Conservation (phyloP, 2,329 filamentous ascomycete genomes). For the Lasiodiplodia theobromae region DNA sequence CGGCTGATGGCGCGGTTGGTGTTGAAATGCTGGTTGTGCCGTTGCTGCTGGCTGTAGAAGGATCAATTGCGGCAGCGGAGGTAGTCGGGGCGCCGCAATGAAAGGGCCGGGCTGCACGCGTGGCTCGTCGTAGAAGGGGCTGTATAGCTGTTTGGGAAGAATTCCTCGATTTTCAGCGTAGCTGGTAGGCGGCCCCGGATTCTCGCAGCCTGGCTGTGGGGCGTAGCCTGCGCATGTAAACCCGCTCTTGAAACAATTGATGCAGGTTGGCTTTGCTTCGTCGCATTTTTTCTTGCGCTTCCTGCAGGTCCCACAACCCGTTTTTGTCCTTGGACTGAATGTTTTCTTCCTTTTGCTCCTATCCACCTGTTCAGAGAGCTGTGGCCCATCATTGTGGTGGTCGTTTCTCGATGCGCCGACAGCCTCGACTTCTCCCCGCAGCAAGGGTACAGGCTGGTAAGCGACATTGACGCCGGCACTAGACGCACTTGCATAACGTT, state of each 20-base stretch:
- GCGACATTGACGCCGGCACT: not conserved
- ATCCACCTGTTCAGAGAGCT: slow-evolving; percentile 50
- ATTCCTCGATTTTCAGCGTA: slow-evolving; percentile 37
- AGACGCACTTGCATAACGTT: slow-evolving; percentile 33
- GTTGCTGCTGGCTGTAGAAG: slow-evolving; percentile 35
- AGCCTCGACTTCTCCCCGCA: slow-evolving; percentile 39
- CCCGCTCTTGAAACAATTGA: slow-evolving; percentile 88
- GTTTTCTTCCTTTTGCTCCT: slow-evolving; percentile 51
- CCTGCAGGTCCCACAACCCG: slow-evolving; percentile 90
- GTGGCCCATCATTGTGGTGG: slow-evolving; percentile 31
- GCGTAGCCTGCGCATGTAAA: slow-evolving; percentile 94
- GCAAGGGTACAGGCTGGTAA: slow-evolving; percentile 38
- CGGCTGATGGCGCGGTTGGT: slow-evolving; percentile 37
- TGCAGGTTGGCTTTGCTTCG: slow-evolving; percentile 89
- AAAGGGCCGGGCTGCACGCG: slow-evolving; percentile 27
- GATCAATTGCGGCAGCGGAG: slow-evolving; percentile 26
- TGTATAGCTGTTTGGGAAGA: slow-evolving; percentile 37
- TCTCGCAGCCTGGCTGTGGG: slow-evolving; percentile 78
- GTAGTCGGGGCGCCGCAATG: slow-evolving; percentile 35
- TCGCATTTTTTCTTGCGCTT: slow-evolving; percentile 98
- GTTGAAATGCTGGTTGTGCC: slow-evolving; percentile 52
- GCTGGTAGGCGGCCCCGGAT: slow-evolving; percentile 73
- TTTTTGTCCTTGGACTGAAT: slow-evolving; percentile 81
- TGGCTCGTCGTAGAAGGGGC: slow-evolving; percentile 37
- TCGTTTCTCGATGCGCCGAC: slow-evolving; percentile 32